phyloP scores from a whole-genome alignment of 2,329 filamentous ascomycete genomes.

The Aspergillus ruber region DNA sequence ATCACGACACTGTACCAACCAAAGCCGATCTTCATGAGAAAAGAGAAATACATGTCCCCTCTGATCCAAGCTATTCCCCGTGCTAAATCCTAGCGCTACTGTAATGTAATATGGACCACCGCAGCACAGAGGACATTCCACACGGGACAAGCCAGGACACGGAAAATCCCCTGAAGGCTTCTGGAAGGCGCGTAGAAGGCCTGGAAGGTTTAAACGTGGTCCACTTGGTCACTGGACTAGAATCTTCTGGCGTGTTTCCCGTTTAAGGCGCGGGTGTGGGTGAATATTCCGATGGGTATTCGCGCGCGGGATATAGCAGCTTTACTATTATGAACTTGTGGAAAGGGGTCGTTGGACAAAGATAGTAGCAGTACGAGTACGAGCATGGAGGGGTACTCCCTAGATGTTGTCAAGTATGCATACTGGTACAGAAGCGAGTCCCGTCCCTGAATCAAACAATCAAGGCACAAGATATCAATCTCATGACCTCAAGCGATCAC shows the following conservation, averaged over 20 bases:
- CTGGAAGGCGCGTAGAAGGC: constrained; percentile 16
- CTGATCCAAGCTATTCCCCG: background rate
- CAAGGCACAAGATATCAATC: too few species aligned
- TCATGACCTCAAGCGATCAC: background rate
- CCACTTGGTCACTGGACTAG: background rate
- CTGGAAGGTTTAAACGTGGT: background rate
- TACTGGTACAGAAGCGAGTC: too few species aligned
- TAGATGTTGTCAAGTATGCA: too few species aligned
- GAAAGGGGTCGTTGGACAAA: too few species aligned
- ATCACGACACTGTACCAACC: background rate
- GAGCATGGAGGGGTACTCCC: too few species aligned
- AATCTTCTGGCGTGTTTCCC: constrained; percentile 2
- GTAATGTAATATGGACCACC: background rate
- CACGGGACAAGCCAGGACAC: background rate
- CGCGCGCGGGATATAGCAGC: background rate
- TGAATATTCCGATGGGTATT: background rate
- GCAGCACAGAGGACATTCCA: background rate
- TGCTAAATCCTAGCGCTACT: background rate
- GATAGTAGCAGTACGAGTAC: too few species aligned
- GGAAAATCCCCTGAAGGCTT: constrained; percentile 6
- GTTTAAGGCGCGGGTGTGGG: background rate
- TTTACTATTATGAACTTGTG: too few species aligned
- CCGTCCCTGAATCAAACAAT: too few species aligned
- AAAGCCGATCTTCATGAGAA: background rate
- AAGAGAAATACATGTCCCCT: background rate